phyloP scores from a whole-genome alignment of 75 land plant species.

The Sequoia sempervirens region DNA sequence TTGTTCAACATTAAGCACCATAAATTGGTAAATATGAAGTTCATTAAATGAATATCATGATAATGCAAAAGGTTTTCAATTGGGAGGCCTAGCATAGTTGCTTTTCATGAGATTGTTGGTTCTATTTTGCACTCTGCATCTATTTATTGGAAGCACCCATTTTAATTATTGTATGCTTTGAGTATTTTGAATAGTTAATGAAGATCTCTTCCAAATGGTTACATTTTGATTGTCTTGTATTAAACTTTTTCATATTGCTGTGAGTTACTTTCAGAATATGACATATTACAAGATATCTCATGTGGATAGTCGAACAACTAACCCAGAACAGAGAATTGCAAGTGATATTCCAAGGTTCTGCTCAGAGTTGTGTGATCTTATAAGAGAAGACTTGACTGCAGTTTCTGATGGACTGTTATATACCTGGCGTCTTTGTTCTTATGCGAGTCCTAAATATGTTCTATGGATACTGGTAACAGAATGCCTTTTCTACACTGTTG shows the following conservation, averaged over 20 bases:
- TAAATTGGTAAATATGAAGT: background rate
- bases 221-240: background rate
- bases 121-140: background rate
- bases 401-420: constrained; percentile 84
- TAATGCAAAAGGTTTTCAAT: background rate
- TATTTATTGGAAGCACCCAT: background rate
- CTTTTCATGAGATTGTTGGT: background rate
- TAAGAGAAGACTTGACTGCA: constrained; percentile 88
- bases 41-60: background rate
- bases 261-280: constrained; percentile 75
- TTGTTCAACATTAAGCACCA: background rate
- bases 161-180: background rate
- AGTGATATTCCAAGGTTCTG: constrained; percentile 97
- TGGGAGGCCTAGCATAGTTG: background rate
- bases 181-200: background rate
- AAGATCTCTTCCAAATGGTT: background rate
- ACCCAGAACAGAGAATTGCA: constrained; percentile 96
- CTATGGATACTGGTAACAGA: constrained; percentile 87
- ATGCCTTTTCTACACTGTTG: background rate
- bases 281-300: constrained; percentile 96
- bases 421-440: constrained; percentile 97
- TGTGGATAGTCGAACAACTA: constrained; percentile 83
- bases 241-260: background rate
- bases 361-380: constrained; percentile 91
- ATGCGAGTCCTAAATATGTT: constrained; percentile 97